phyloP scores from a whole-genome alignment of 2,329 filamentous ascomycete species.

The Pseudogymnoascus sp. region DNA sequence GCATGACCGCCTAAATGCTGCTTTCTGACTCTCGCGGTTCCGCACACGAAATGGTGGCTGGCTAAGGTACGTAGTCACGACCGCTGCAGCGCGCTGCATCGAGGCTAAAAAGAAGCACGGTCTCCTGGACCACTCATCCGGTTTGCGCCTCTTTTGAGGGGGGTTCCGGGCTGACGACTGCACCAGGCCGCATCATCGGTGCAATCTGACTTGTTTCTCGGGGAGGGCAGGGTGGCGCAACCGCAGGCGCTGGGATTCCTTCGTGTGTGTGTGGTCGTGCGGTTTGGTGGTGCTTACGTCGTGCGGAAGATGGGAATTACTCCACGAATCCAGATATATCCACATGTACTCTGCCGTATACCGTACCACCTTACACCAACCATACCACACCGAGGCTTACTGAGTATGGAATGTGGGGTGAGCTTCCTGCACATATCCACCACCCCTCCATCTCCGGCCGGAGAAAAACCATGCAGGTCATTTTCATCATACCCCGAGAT shows the following conservation, averaged over 20 bases:
- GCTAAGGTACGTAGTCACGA: conserved; percentile 3
- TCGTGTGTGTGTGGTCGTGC: neutral
- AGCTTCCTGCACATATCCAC: neutral
- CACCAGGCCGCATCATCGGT: conserved; percentile 3
- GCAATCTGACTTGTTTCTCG: conserved; percentile 5
- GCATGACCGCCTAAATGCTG: conserved; percentile 3
- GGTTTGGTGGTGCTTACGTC: conserved; percentile 3
- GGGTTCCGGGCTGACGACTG: neutral
- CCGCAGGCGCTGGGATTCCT: conserved; percentile 2
- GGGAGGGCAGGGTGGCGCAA: conserved; percentile 1
- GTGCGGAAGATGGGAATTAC: neutral
- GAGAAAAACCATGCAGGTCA: neutral
- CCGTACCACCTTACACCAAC: neutral
- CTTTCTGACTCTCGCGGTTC: conserved; percentile 1
- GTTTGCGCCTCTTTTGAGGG: conserved; percentile 1
- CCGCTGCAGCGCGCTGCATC: neutral
- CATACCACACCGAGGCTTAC: conserved; percentile 1
- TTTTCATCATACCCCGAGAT: conserved; percentile 3
- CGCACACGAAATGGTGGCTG: neutral
- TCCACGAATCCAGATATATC: conserved; percentile 5
- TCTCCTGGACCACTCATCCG: neutral
- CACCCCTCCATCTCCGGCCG: neutral
- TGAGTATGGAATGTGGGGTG: conserved; percentile 3
- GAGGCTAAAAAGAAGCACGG: conserved; percentile 5
- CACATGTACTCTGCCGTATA: conserved; percentile 5